Base-by-base conservation (phyloP, 2,329 filamentous ascomycete species). In the Colletotrichum musae region DNA sequence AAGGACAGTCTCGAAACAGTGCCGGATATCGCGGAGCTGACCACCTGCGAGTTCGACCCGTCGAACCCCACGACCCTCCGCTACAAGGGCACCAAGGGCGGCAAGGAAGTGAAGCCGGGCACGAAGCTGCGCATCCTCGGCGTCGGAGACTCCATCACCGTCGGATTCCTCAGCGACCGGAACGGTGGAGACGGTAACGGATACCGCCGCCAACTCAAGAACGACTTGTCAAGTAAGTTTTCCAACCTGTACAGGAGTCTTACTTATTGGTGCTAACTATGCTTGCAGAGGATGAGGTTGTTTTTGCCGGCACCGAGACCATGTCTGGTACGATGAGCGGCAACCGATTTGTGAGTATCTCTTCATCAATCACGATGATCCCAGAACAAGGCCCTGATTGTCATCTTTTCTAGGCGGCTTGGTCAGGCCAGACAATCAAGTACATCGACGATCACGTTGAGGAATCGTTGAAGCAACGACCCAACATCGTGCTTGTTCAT, bases 71-170 rank as follows among this genome's bases (percentile, higher is more conserved):
- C 28, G 28, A 32, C 28, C 5, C 5, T 32, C 5, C 28, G 28
- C 2, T 32, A 32, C 21, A 47, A 28, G 36, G 39, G 41, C 4
- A 47, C 56, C 18, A 66, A 59, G 24, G 56, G 62, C 7, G 70
- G 70, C 1, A 43, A 39, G 51, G 39, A 21, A 4, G 64, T 78
- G 24, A 76, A 74, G 57, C 64, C 71, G 0, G 76, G 75, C 5
- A 76, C 73, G 1, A 74, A 79, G 16, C 74, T 81, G 9, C 79
- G 80, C 9, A 78, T 81, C 21, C 76, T 82, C 12, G 75, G 78
- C 16, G 75, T 78, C 1, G 80, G 80, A 5, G 80, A 82, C 58
- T 82, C 80, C 2, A 82, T 82, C 60, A 82, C 80, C 0, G 72
- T 74, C 5, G 80, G 80, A 0, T 69, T 57, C 6, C 56, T 69